Evolutionary conservation across 208 protist species (phyloP).

Genomic region (Crithidia expoeki): DNA sequence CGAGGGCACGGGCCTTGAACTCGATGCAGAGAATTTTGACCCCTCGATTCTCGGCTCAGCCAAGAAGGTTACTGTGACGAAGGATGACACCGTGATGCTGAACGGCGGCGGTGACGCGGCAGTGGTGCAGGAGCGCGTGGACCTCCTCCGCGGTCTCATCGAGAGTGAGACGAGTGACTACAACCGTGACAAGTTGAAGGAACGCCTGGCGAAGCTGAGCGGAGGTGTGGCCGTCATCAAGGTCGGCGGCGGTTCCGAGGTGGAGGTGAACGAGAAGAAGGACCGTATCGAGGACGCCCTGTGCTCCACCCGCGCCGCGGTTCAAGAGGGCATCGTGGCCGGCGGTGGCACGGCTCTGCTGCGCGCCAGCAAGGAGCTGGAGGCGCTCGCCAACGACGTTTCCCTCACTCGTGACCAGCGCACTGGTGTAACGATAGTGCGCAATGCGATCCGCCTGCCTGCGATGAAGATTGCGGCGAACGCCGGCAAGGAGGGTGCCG

Average conservation of each 20-base stretch:
- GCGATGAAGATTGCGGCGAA: conserved; percentile 96
- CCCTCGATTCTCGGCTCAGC: conserved; percentile 67
- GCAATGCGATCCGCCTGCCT: conserved; percentile 92
- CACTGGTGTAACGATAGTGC: conserved; percentile 96
- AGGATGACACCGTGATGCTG: conserved; percentile 98
- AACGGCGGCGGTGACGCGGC: conserved; percentile 94
- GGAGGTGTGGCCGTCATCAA: conserved; percentile 97
- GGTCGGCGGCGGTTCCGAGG: conserved; percentile 97
- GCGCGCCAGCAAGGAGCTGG: conserved; percentile 87
- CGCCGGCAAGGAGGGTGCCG: conserved; percentile 97
- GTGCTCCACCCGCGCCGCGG: conserved; percentile 98
- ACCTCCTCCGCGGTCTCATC: conserved; percentile 92
- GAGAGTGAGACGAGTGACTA: conserved; percentile 92
- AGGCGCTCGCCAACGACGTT: conserved; percentile 70
- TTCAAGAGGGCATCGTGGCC: conserved; percentile 99
- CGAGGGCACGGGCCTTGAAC: conserved; percentile 91
- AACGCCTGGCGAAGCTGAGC: conserved; percentile 98
- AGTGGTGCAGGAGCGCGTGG: conserved; percentile 92
- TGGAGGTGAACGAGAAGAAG: conserved; percentile 99
- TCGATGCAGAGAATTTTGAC: conserved; percentile 81
- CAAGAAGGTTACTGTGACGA: conserved; percentile 93
- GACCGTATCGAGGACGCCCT: conserved; percentile 99
- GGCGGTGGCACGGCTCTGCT: conserved; percentile 98
- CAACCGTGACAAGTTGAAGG: conserved; percentile 97
- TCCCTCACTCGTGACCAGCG: conserved; percentile 92